These are phyloP conservation scores for Sanguinoderma infundibulare DNA, from an alignment of 1,284 basidiomycete species.

Conservation along the genomic window DNA sequence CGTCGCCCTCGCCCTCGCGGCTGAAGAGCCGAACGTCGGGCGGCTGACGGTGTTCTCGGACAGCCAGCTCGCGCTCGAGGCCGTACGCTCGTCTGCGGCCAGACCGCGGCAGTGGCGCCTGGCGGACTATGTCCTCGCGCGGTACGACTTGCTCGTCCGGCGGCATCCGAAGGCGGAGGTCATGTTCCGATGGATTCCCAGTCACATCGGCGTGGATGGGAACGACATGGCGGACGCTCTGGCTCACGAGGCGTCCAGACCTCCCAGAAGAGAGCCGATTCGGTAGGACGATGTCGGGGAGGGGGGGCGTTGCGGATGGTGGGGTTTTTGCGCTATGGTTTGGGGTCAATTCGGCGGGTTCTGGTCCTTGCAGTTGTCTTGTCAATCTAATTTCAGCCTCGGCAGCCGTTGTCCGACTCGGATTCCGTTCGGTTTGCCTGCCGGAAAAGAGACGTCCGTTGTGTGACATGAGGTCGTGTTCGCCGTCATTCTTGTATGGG, in stretches of 20 bases:
- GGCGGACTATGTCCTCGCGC: not conserved
- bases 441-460: not conserved
- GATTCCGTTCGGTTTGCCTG: no score
- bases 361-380: not conserved
- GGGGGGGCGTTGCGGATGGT: not conserved
- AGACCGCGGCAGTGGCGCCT: not conserved
- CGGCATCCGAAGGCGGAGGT: not conserved
- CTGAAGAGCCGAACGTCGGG: not conserved
- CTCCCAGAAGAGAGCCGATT: not conserved
- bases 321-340: no score
- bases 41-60: not conserved
- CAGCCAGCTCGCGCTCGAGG: not conserved
- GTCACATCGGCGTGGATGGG: not conserved
- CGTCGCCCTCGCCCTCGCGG: not conserved
- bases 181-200: not conserved
- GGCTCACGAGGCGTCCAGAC: not conserved
- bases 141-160: not conserved
- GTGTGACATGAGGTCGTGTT: not conserved
- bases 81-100: not conserved
- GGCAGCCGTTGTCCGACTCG: not conserved
- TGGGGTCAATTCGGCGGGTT: not conserved
- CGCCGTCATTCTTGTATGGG: not conserved
- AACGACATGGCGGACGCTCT: constrained; percentile 1
- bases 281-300: not conserved
- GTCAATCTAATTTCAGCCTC: not conserved